These are phyloP conservation scores for Amylocystis lapponica DNA, from an alignment of 768 basidiomycete species.

Conservation along the genomic window DNA sequence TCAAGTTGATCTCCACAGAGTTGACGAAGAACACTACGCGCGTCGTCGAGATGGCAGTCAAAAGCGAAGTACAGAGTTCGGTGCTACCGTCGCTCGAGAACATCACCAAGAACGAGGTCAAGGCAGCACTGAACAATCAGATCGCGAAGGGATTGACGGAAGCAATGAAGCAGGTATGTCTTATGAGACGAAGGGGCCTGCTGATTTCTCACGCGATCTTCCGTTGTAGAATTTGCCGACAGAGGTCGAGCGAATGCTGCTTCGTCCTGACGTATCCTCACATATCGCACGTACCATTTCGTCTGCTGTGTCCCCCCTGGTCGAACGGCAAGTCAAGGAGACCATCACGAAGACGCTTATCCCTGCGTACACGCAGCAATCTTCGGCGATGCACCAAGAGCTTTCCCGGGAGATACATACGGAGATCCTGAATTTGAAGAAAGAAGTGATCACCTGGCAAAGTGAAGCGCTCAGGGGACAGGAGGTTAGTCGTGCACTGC, in stretches of 20 bases:
- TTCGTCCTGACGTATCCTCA: slow-evolving; percentile 69
- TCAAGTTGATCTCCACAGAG: slow-evolving; percentile 84
- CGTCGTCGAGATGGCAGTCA: slow-evolving; percentile 86
- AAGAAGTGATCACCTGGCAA: slow-evolving; percentile 79
- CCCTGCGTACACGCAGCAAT: slow-evolving; percentile 70
- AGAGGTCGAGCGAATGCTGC: slow-evolving; percentile 74
- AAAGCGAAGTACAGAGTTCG: slow-evolving; percentile 76
- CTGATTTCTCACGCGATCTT: neutral
- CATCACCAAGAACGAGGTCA: slow-evolving; percentile 79
- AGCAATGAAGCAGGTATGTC: slow-evolving; percentile 63
- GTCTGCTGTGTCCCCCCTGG: slow-evolving; percentile 62
- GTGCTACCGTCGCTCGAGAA: slow-evolving; percentile 78
- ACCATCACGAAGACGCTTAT: slow-evolving; percentile 67
- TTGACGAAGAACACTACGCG: slow-evolving; percentile 83
- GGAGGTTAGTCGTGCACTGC: slow-evolving; percentile 47
- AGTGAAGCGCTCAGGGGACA: slow-evolving; percentile 70
- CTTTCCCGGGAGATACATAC: slow-evolving; percentile 66
- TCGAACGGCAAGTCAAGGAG: slow-evolving; percentile 81
- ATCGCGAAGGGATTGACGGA: slow-evolving; percentile 69
- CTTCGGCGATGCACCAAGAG: slow-evolving; percentile 76
- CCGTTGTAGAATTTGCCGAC: slow-evolving; percentile 56
- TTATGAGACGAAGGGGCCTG: too few relatives aligned
- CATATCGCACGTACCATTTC: slow-evolving; percentile 76
- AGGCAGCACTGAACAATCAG: slow-evolving; percentile 70
- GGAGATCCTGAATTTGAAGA: slow-evolving; percentile 73